These are phyloP conservation scores for Neurospora sp. DNA, from an alignment of 495 filamentous ascomycete species.

Conservation along the genomic window DNA sequence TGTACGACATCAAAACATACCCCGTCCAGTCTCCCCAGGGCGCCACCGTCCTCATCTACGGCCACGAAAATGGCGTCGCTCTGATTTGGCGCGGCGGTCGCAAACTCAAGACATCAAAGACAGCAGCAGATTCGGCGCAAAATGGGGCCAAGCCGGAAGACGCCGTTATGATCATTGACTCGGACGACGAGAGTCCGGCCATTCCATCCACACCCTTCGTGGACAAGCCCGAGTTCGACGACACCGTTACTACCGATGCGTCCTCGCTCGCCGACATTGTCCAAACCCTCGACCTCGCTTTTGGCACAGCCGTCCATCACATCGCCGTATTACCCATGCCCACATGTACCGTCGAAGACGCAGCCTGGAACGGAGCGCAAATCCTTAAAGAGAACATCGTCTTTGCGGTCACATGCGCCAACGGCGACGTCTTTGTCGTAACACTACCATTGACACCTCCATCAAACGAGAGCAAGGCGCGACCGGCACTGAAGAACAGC, in stretches of 20 bases:
- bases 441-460: constrained; percentile 67
- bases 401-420: constrained; percentile 61
- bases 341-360: constrained; percentile 31
- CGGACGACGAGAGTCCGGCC: constrained; percentile 55
- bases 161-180: constrained; percentile 67
- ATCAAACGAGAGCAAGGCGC: constrained; percentile 46
- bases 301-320: constrained; percentile 51
- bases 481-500: constrained; percentile 35
- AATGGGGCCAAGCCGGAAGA: constrained; percentile 39
- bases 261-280: constrained; percentile 40
- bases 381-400: constrained; percentile 57
- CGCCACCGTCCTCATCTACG: constrained; percentile 74
- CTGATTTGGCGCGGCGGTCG: constrained; percentile 75
- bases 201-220: constrained; percentile 18
- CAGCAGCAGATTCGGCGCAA: constrained; percentile 21
- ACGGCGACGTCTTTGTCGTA: constrained; percentile 56
- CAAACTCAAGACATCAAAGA: constrained; percentile 41
- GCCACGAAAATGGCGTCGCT: constrained; percentile 66
- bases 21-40: constrained; percentile 72
- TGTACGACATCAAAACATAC: constrained; percentile 64
- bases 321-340: constrained; percentile 49
- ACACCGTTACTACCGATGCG: constrained; percentile 30
- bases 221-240: constrained; percentile 41
- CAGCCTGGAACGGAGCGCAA: constrained; percentile 46
- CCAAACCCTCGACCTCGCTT: constrained; percentile 57